Base-by-base conservation (phyloP, 2,329 filamentous ascomycete species). In the Corniculantispora saksenae region DNA sequence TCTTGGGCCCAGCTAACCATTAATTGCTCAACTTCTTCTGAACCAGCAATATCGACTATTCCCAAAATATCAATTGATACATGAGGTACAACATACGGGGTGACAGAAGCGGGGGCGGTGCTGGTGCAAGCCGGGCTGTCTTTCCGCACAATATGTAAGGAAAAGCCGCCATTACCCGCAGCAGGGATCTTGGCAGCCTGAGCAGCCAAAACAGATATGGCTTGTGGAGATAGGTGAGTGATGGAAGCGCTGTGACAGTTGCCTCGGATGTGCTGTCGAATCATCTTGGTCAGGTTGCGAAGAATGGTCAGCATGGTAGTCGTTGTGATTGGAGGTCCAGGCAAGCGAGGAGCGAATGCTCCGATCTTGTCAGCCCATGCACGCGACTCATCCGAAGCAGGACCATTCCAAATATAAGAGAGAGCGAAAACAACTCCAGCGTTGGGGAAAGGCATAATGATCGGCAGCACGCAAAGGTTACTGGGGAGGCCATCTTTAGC, bases 51-150 rank as follows among this genome's bases (percentile, higher is more conserved):
- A 21, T 57, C 43, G 1, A 63, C 61, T 29, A 69, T 69, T 0
- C 74, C 68, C 1, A 80, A 47, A 27, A 79, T 70, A 67, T 80
- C 77, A 7, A 80, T n/a, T 67, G 78, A 70, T 55, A 73, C 72
- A 65, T 80, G 77, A 15, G 74, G 71, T 1, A 70, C 66, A 29
- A 75, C 67, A 9, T 70, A 64, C 23, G 71, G 70, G 57, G 77
- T 75, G 2, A 79, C 71, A 0, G 75, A 73, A 8, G 70, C 56
- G n/a, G 59, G 54, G 35, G 66, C 67, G 4, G 61, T 61, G 6
- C 35, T 65, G 3, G 63, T 27, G 25, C 58, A 66, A 17, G 66
- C 32, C n/a, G 66, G 55, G 27, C 25, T 60, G 35, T 66, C 59
- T 12, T 48, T 10, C 21, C 63, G 48, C 9, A 59, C 51, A 8